Base-by-base conservation (phyloP, 495 filamentous ascomycete genomes). In the Podospora australis region DNA sequence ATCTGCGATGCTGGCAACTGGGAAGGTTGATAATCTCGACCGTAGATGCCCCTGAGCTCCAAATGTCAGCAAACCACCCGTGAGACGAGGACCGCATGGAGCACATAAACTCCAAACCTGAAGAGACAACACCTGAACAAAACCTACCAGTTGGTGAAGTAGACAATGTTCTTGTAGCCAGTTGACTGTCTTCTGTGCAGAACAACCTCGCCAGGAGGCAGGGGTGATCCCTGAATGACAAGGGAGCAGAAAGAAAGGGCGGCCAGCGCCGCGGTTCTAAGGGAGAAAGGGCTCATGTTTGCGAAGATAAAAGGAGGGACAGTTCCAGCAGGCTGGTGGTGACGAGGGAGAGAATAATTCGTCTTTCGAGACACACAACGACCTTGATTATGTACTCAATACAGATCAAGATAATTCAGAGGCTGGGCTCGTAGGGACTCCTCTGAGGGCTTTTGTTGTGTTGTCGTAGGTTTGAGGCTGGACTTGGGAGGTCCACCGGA, bases 1-100 rank as follows among this genome's bases (percentile, higher is more conserved):
- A 97, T 65, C 50, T 95, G 78, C 13, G 81, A 74, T 1, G 78
- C 86, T 0, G 90, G 90, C 19, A 97, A 73, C 56, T 91, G 80
- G 46, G 86, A 77, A 2, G 88, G 87, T 44, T 90, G 78, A 64
- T 89, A 87, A 55, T 87, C 81, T 54, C 90, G 76, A 35, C 77
- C 87, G 58, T 95, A 95, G 53, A 95, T 94, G 26, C 82, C 87
- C 89, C 88, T 71, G 46, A 5, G 26, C 6, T 30, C 13, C 6
- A 6, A 8, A 5, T 28, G 45, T 60, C 43, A 66, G 50, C 21
- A 2, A 20, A 13, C 20, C 4, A 13, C 2, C 1, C n/a, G 4
- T 13, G n/a, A n/a, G n/a, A n/a, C n/a, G n/a, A n/a, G n/a, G n/a
- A n/a, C n/a, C n/a, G n/a, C n/a, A n/a, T n/a, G n/a, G n/a, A n/a